A percentile compares a stretch with the other conserved stretches of the same genome.
These are phyloP conservation scores for Hermanozyma aechmeae DNA, from an alignment of 805 yeast species.

Conservation along the genomic window DNA sequence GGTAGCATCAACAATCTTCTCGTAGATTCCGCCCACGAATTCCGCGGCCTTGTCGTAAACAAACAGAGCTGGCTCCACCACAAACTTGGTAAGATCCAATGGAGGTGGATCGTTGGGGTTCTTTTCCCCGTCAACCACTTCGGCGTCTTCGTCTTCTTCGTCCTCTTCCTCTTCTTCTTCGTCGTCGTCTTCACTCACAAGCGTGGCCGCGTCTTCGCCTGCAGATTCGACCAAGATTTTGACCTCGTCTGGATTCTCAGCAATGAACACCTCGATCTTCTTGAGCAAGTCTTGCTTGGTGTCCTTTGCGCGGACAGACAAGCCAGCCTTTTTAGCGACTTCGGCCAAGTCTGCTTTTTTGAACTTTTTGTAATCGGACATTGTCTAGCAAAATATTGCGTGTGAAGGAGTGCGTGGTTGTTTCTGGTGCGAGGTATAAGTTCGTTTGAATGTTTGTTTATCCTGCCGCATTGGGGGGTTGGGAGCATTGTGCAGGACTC, in stretches of 20 bases:
- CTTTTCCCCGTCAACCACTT: constrained; percentile 3
- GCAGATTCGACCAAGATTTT: constrained; percentile 9
- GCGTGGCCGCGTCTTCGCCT: constrained; percentile 14
- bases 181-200: constrained; percentile 14
- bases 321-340: constrained; percentile 25
- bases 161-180: constrained; percentile 21
- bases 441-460: no score
- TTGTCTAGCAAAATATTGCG: no score
- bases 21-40: constrained; percentile 22
- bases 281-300: constrained; percentile 33
- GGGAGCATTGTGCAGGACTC: no score
- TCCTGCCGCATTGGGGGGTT: no score
- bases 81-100: constrained; percentile 24
- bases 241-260: constrained; percentile 17
- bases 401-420: no score
- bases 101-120: constrained; percentile 32
- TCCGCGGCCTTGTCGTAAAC: constrained; percentile 15
- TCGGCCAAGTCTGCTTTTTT: constrained; percentile 32
- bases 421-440: no score
- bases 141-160: constrained; percentile 14
- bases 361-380: constrained; percentile 26
- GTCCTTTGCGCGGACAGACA: constrained; percentile 26
- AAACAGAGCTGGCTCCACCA: constrained; percentile 29
- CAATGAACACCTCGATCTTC: constrained; percentile 22
- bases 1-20: constrained; percentile 25